Evolutionary conservation across 106 monocot genomes (phyloP).

Genomic region (Allium sativum): DNA sequence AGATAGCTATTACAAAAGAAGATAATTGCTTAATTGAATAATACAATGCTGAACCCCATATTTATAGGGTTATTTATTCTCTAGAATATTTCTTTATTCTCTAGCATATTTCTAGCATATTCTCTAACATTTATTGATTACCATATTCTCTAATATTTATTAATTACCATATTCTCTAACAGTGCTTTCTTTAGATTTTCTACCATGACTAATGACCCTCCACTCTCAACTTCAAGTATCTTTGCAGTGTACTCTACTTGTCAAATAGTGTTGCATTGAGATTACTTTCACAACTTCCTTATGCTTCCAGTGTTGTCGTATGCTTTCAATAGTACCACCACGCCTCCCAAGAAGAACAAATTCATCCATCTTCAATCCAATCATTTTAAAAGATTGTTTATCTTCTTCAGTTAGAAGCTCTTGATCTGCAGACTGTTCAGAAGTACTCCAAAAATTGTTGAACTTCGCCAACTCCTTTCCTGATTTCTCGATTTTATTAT

Average conservation of each 20-base stretch:
- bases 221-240: slow-evolving; percentile 70
- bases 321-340: slow-evolving; percentile 73
- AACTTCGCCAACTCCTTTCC: slow-evolving; percentile 48
- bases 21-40: too few species aligned
- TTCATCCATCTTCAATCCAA: slow-evolving; percentile 77
- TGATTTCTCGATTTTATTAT: slow-evolving; percentile 59
- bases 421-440: slow-evolving; percentile 38
- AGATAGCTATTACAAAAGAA: too few species aligned
- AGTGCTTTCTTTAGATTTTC: slow-evolving; percentile 53
- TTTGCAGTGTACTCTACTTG: slow-evolving; percentile 47
- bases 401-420: slow-evolving; percentile 90
- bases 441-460: slow-evolving; percentile 36
- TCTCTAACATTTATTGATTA: too few species aligned
- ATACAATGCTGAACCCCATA: too few species aligned
- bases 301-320: slow-evolving; percentile 94
- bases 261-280: slow-evolving; percentile 40
- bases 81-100: too few species aligned
- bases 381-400: slow-evolving; percentile 39
- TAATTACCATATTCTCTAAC: too few species aligned
- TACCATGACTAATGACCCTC: slow-evolving; percentile 54
- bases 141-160: too few species aligned
- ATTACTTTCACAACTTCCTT: slow-evolving; percentile 85
- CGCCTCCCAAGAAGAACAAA: slow-evolving; percentile 67
- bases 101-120: too few species aligned
- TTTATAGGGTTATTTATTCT: too few species aligned